phyloP scores from a whole-genome alignment of 2,329 filamentous ascomycete genomes.

The Dryadomyces sulphureus region DNA sequence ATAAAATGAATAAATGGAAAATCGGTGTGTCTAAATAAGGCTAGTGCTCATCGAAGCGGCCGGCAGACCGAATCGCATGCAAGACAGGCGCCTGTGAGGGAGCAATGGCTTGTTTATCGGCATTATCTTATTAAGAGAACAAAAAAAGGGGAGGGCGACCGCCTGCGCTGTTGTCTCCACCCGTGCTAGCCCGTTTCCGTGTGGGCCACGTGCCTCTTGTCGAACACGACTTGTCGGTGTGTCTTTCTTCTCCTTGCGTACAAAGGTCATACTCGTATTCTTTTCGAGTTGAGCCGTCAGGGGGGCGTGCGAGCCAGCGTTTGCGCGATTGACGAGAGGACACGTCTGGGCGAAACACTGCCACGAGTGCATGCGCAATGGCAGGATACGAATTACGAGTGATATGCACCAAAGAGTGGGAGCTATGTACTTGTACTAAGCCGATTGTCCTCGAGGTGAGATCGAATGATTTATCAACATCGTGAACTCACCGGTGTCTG shows the following conservation, averaged over 20 bases:
- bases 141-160: conserved; percentile 1
- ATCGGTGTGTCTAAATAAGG: not conserved
- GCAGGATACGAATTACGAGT: no score
- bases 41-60: not conserved
- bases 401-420: no score
- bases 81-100: no score
- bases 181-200: not conserved
- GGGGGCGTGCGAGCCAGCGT: no score
- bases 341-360: no score
- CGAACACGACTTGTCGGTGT: not conserved
- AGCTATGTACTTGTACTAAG: no score
- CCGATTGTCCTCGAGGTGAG: no score
- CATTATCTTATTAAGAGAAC: not conserved
- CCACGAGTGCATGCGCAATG: no score
- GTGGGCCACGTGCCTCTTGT: not conserved
- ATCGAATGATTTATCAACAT: no score
- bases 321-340: no score
- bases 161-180: not conserved
- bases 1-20: not conserved
- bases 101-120: no score
- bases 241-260: not conserved
- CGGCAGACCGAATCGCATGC: not conserved
- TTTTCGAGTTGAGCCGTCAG: not conserved
- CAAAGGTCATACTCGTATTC: not conserved
- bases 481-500: no score